A percentile compares a stretch with the other conserved stretches of the same genome.
phyloP scores from a whole-genome alignment of 192 early-diverging fungal genomes.

The Thamnidium elegans region DNA sequence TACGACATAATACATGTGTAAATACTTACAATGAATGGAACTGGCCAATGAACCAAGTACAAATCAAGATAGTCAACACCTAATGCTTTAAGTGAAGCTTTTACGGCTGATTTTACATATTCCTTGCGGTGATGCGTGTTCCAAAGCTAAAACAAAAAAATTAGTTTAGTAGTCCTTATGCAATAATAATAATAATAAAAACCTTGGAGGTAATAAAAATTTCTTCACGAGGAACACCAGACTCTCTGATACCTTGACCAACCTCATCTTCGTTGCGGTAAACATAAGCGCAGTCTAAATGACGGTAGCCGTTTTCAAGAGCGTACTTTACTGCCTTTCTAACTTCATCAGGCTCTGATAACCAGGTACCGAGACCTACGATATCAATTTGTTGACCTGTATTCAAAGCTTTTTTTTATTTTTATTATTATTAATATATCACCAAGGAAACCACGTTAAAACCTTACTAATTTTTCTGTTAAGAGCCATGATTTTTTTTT shows the following conservation, averaged over 20 bases:
- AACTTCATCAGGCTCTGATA: slow-evolving; percentile 48
- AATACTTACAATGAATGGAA: slow-evolving; percentile 44
- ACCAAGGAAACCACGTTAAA: not conserved
- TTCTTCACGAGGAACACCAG: slow-evolving; percentile 61
- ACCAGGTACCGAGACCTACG: slow-evolving; percentile 67
- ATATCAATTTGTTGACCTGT: slow-evolving; percentile 63
- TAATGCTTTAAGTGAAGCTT: slow-evolving; percentile 66
- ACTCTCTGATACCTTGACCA: slow-evolving; percentile 63
- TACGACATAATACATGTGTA: not conserved
- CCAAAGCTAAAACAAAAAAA: slow-evolving; percentile 49
- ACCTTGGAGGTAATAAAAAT: slow-evolving; percentile 75
- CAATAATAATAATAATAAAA: slow-evolving; percentile 5
- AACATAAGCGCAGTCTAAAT: slow-evolving; percentile 65
- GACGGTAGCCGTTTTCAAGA: slow-evolving; percentile 64
- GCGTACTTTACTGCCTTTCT: slow-evolving; percentile 63
- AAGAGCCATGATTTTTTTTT: slow-evolving; percentile 30
- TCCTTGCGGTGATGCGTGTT: slow-evolving; percentile 64
- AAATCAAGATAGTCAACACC: slow-evolving; percentile 77
- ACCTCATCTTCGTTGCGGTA: slow-evolving; percentile 79
- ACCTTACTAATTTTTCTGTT: slow-evolving; percentile 30
- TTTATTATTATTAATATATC: not conserved
- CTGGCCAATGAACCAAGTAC: slow-evolving; percentile 86
- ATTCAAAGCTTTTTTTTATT: slow-evolving; percentile 43
- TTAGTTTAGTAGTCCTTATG: too few relatives aligned
- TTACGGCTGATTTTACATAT: slow-evolving; percentile 58